These are phyloP conservation scores for Diaporthe helianthi DNA, from an alignment of 2,329 filamentous ascomycete species.

Conservation along the genomic window DNA sequence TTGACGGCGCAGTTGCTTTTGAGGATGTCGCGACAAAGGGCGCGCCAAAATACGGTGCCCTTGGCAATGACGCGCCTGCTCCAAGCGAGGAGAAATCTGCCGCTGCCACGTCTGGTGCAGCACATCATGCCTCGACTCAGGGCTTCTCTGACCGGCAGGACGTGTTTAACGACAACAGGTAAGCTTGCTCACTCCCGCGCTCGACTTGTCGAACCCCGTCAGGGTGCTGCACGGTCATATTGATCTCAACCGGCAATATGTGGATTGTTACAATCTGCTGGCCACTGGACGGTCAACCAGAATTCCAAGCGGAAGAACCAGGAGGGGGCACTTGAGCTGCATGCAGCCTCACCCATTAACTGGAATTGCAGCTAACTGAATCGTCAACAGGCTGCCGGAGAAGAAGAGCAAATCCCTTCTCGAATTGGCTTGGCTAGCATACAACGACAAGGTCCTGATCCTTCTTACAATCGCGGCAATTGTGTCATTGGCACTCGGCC, in stretches of 20 bases:
- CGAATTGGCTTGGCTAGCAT: constrained; percentile 69
- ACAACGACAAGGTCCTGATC: constrained; percentile 73
- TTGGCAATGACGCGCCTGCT: constrained; percentile 42
- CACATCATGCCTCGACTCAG: constrained; percentile 29
- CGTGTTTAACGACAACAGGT: constrained; percentile 62
- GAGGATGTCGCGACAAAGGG: constrained; percentile 61
- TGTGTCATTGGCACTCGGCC: constrained; percentile 69
- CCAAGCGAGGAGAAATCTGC: constrained; percentile 14
- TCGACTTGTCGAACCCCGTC: not conserved
- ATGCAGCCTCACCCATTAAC: not conserved
- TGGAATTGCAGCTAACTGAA: not conserved
- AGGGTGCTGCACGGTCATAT: no score
- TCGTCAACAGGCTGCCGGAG: constrained; percentile 57
- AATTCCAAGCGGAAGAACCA: no score
- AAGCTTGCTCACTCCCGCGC: not conserved
- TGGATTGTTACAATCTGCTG: no score
- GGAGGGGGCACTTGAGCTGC: not conserved
- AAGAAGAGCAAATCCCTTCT: constrained; percentile 69
- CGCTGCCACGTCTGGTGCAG: not conserved
- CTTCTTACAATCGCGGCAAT: constrained; percentile 70
- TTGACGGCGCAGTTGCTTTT: constrained; percentile 73
- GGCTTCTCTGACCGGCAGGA: constrained; percentile 59
- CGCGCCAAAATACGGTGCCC: constrained; percentile 44
- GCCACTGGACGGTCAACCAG: not conserved
- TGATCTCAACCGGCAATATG: not conserved